Conservation (phyloP, 257 asterid genomes). For the Solanum ossicruentum region DNA sequence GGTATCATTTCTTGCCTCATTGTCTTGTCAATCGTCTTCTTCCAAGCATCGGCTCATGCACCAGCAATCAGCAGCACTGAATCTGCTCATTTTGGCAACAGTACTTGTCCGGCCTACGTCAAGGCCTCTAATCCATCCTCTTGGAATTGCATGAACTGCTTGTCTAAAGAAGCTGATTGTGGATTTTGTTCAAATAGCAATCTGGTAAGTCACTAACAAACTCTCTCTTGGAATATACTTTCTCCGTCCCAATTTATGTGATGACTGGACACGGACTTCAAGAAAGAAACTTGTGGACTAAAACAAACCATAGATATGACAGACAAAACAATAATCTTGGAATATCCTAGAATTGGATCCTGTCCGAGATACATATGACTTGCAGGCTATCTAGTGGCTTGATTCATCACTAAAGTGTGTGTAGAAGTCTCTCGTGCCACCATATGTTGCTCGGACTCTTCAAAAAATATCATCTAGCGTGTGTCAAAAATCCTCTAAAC, state of each 20-base stretch:
- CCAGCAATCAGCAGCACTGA: neutral
- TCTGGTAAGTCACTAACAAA: neutral
- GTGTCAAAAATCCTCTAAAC: neutral
- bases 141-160: slow-evolving; percentile 7
- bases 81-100: slow-evolving; percentile 2
- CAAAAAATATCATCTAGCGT: neutral
- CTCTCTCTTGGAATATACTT: neutral
- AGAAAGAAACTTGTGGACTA: neutral
- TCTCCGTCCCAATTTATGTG: neutral
- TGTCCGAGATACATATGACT: neutral
- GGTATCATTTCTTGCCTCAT: slow-evolving; percentile 15
- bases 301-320: neutral
- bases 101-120: neutral
- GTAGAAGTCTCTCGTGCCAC: neutral
- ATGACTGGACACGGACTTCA: neutral
- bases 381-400: neutral
- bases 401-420: neutral
- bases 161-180: slow-evolving; percentile 1
- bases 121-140: neutral
- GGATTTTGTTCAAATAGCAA: slow-evolving; percentile 1
- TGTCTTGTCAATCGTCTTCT: slow-evolving; percentile 6
- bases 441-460: neutral
- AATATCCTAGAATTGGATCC: neutral
- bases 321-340: neutral
- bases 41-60: neutral